A percentile compares a stretch with the other conserved stretches of the same genome.
phyloP scores from a whole-genome alignment of 169 alveolate species.

The Plasmodium fragile region DNA sequence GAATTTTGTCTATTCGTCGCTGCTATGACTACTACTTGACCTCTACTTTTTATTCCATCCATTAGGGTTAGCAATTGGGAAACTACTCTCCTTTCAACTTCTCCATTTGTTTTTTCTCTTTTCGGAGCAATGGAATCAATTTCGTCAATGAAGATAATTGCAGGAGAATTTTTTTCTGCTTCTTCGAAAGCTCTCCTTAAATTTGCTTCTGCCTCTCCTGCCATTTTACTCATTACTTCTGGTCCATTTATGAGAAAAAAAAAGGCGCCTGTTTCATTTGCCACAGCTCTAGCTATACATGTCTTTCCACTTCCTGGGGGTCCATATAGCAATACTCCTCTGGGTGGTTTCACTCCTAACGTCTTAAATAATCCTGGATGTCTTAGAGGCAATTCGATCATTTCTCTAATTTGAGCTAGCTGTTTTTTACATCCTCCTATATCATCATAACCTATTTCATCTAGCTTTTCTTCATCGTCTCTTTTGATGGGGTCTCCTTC shows the following conservation, averaged over 20 bases:
- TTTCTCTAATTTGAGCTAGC: conserved; percentile 98
- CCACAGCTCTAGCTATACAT: conserved; percentile 99
- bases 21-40: conserved; percentile 98
- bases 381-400: conserved; percentile 99
- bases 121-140: conserved; percentile 99
- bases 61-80: conserved; percentile 98
- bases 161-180: conserved; percentile 99
- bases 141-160: conserved; percentile 99
- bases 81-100: conserved; percentile 99
- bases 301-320: conserved; percentile 99
- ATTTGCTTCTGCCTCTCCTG: conserved; percentile 99
- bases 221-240: conserved; percentile 98
- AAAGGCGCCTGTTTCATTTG: conserved; percentile 99
- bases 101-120: conserved; percentile 99
- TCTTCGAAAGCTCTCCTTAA: conserved; percentile 97
- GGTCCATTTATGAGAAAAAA: conserved; percentile 97
- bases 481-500: conserved; percentile 99
- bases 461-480: conserved; percentile 99
- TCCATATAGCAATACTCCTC: conserved; percentile 99
- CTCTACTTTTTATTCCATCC: conserved; percentile 99
- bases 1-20: conserved; percentile 99
- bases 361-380: conserved; percentile 99
- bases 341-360: conserved; percentile 99
- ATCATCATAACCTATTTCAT: conserved; percentile 99
- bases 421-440: conserved; percentile 99